Percentiles rank a stretch among this genome's conserved stretches.
Conservation (phyloP, 2,329 filamentous ascomycete species). For the Trichocomaceae sp. region DNA sequence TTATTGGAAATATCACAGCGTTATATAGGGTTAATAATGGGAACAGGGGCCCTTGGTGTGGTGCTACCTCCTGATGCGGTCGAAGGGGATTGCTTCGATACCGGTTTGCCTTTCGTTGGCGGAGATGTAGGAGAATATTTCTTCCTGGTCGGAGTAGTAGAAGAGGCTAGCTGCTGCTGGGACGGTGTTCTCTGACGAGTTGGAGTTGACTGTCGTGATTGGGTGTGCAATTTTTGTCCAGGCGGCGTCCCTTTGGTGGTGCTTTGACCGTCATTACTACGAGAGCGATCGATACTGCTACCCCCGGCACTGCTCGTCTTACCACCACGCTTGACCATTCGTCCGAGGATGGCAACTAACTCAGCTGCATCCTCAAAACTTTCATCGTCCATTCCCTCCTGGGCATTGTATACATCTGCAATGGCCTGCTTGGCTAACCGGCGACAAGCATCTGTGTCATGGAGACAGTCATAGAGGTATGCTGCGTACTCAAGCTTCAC, state of each 20-base stretch:
- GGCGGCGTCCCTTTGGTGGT: slow-evolving; percentile 10
- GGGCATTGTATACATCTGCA: slow-evolving; percentile 81
- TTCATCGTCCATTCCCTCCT: slow-evolving; percentile 89
- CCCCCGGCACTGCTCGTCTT: slow-evolving; percentile 27
- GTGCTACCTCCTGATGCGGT: slow-evolving; percentile 9
- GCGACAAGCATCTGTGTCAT: slow-evolving; percentile 70
- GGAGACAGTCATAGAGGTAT: slow-evolving; percentile 87
- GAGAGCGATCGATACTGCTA: slow-evolving; percentile 25
- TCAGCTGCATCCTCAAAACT: slow-evolving; percentile 90
- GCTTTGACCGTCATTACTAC: slow-evolving; percentile 12
- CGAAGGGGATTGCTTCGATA: slow-evolving; percentile 11
- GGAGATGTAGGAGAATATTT: slow-evolving; percentile 3
- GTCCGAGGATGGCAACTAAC: slow-evolving; percentile 75
- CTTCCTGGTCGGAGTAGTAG: slow-evolving; percentile 2
- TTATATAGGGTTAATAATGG: slow-evolving; percentile 29
- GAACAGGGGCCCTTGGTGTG: slow-evolving; percentile 14
- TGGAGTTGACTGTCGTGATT: slow-evolving; percentile 5
- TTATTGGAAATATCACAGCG: slow-evolving; percentile 35
- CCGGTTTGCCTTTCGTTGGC: slow-evolving; percentile 4
- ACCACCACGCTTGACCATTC: slow-evolving; percentile 73
- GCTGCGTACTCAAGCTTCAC: slow-evolving; percentile 89
- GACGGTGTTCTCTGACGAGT: background rate
- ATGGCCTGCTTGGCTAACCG: slow-evolving; percentile 75
- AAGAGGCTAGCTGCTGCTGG: slow-evolving; percentile 4
- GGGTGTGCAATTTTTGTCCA: slow-evolving; percentile 8